Conservation (phyloP, 2,329 filamentous ascomycete species). For the Bipolaris victoriae region DNA sequence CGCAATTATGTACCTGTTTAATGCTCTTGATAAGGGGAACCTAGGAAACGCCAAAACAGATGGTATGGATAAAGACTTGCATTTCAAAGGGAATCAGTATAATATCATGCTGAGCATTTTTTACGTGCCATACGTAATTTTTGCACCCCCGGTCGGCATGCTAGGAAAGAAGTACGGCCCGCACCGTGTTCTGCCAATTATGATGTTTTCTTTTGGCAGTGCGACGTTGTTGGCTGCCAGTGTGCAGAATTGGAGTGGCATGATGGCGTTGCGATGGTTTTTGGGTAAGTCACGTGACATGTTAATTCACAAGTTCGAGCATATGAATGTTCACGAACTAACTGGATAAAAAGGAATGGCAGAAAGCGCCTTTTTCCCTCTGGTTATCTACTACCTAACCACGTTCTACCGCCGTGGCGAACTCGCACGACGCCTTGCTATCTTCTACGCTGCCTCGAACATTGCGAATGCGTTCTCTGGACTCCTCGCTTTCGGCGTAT, state of each 20-base stretch:
- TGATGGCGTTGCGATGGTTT: conserved; percentile 73
- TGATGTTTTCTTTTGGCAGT: conserved; percentile 72
- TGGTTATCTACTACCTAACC: conserved; percentile 67
- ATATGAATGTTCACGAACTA: conserved; percentile 1
- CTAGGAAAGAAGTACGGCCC: conserved; percentile 72
- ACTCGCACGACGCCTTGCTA: conserved; percentile 70
- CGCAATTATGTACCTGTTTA: conserved; percentile 66
- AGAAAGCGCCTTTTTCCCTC: conserved; percentile 72
- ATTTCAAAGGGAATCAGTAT: conserved; percentile 68
- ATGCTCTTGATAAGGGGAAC: conserved; percentile 47
- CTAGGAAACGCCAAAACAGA: conserved; percentile 55
- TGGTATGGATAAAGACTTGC: conserved; percentile 58
- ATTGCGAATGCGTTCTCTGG: conserved; percentile 73
- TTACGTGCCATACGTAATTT: conserved; percentile 76
- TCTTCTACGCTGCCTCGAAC: conserved; percentile 78
- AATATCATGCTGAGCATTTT: conserved; percentile 72
- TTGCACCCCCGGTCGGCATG: conserved; percentile 69
- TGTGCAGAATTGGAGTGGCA: conserved; percentile 65
- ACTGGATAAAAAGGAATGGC: conserved; percentile 54
- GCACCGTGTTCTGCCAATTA: conserved; percentile 65
- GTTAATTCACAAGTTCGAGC: too few relatives aligned
- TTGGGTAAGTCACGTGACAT: conserved; percentile 55
- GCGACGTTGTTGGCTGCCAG: conserved; percentile 67
- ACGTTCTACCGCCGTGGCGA: conserved; percentile 74
- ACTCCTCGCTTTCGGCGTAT: conserved; percentile 65